Evolutionary conservation across 441 rosid species (phyloP).

Genomic region (Sinapis alba): DNA sequence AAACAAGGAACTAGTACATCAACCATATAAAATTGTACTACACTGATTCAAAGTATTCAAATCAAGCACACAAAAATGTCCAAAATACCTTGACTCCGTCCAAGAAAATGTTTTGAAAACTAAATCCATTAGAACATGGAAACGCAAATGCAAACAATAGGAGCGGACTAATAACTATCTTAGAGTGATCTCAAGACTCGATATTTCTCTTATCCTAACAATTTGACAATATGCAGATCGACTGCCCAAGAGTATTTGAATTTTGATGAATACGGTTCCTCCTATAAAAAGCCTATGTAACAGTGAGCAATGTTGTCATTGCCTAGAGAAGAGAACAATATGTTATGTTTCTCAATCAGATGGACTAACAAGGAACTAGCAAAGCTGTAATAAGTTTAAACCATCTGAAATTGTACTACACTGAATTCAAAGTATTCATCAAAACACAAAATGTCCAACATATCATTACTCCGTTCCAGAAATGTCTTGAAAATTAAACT

Average conservation of each 20-base stretch:
- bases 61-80: neutral
- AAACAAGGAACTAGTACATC: neutral
- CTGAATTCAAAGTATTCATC: conserved; percentile 15
- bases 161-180: neutral
- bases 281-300: neutral
- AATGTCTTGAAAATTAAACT: conserved; percentile 23
- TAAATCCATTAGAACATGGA: neutral
- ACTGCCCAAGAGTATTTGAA: neutral
- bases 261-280: neutral
- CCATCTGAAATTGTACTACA: conserved; percentile 26
- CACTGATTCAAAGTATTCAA: neutral
- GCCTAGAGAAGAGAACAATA: neutral
- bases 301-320: neutral
- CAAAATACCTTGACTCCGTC: neutral
- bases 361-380: conserved; percentile 10
- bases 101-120: neutral
- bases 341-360: neutral
- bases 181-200: neutral
- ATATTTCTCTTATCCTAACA: too few relatives aligned
- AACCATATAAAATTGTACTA: neutral
- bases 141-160: neutral
- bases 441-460: conserved; percentile 16
- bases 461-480: conserved; percentile 21
- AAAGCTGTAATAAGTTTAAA: conserved; percentile 12
- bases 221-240: too few relatives aligned